Evolutionary conservation across 164 flowering plant species (phyloP).

Genomic region (Cinnamomum micranthum): DNA sequence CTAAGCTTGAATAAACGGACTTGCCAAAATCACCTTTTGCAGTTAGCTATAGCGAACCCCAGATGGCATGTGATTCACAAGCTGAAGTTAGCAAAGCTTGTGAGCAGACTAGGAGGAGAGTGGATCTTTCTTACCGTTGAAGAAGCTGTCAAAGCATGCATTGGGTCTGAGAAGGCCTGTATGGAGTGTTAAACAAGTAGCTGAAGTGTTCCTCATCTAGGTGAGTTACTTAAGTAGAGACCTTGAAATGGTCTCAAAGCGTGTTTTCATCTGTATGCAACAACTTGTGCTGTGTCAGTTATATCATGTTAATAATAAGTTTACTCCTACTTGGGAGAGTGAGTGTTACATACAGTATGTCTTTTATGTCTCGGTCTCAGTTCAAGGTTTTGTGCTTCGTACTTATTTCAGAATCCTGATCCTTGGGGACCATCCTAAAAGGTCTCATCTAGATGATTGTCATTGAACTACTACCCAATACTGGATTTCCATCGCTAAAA

Average conservation of each 20-base stretch:
- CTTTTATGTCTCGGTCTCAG: no score
- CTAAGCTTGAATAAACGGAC: neutral
- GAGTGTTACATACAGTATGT: no score
- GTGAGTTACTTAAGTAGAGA: neutral
- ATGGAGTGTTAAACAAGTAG: conserved; percentile 1
- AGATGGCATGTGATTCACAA: conserved; percentile 73
- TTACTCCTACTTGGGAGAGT: no score
- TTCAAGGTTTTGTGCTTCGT: no score
- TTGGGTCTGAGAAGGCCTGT: conserved; percentile 19
- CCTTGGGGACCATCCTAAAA: no score
- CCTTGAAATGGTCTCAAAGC: neutral
- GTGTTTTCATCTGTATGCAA: neutral
- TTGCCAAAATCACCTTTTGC: conserved; percentile 15
- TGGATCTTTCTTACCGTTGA: conserved; percentile 48
- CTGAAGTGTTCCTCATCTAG: neutral
- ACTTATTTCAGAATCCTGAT: no score
- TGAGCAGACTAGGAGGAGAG: conserved; percentile 47
- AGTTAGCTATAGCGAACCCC: conserved; percentile 69
- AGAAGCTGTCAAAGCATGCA: conserved; percentile 62
- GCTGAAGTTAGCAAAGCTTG: conserved; percentile 54
- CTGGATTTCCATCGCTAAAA: no score
- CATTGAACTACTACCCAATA: no score
- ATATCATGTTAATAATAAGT: neutral
- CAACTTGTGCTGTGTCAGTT: neutral
- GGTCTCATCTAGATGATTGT: no score